Evolutionary conservation across 1,284 basidiomycete genomes (phyloP).

Genomic region (Ceratobasidium sp.): DNA sequence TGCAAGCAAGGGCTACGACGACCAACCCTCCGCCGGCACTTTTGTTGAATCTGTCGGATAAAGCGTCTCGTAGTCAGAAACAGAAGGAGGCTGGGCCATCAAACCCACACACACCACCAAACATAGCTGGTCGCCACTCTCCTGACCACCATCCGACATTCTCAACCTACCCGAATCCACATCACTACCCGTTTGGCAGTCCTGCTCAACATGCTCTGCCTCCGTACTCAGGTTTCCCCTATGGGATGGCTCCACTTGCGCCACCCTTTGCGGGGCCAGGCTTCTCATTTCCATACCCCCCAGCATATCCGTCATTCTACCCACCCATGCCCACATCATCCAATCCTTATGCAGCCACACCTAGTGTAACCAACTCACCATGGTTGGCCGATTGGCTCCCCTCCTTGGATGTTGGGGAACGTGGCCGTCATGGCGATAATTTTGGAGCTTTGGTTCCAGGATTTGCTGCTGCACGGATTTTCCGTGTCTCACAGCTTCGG

Average conservation of each 20-base stretch:
- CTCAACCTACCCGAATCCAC: neutral
- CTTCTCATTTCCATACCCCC: too few species aligned
- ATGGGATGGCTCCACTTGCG: neutral
- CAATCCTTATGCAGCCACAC: neutral
- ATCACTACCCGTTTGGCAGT: too few species aligned
- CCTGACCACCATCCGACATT: neutral
- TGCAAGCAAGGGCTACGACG: neutral
- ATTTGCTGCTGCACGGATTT: neutral
- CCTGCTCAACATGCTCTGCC: too few species aligned
- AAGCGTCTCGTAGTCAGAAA: neutral
- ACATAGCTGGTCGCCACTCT: neutral
- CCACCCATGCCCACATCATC: neutral
- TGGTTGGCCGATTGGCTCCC: conserved; percentile 4
- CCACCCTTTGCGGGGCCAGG: too few species aligned
- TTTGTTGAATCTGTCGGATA: neutral
- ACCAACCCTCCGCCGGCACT: neutral
- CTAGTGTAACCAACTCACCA: neutral
- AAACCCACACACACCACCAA: neutral
- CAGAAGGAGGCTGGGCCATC: neutral
- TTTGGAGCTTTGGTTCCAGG: conserved; percentile 3
- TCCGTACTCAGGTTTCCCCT: neutral
- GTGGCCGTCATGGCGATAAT: conserved; percentile 2
- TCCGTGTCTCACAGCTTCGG: neutral
- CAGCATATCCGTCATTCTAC: too few species aligned
- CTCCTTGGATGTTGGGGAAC: neutral